Evolutionary conservation across 2,329 filamentous ascomycete genomes (phyloP).

Genomic region (Immersiporthe knoxdaviesiana): DNA sequence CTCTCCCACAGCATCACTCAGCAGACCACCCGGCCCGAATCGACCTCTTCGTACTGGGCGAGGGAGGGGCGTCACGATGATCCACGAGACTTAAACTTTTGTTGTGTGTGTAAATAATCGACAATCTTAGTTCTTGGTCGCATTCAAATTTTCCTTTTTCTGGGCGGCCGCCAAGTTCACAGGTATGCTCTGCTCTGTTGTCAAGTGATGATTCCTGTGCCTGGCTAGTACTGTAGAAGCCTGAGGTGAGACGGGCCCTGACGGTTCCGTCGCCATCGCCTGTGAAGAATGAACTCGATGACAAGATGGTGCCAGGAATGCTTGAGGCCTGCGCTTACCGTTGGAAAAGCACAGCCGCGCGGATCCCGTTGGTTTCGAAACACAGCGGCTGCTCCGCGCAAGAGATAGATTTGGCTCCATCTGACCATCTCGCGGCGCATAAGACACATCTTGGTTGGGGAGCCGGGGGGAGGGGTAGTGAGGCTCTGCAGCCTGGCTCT

Average conservation of each 20-base stretch:
- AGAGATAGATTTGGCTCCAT: not conserved
- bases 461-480: not conserved
- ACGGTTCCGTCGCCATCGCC: not conserved
- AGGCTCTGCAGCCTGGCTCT: not conserved
- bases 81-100: not conserved
- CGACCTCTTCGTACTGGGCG: too few species aligned
- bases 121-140: not conserved
- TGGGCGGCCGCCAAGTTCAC: not conserved
- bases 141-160: too few species aligned
- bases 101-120: not conserved
- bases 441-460: too few species aligned
- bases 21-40: not conserved
- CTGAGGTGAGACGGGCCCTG: slow-evolving; percentile 2
- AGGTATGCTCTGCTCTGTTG: not conserved
- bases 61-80: not conserved
- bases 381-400: not conserved
- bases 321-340: too few species aligned
- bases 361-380: slow-evolving; percentile 2
- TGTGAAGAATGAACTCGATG: too few species aligned
- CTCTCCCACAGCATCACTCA: slow-evolving; percentile 12
- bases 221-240: not conserved
- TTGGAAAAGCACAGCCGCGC: not conserved
- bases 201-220: not conserved
- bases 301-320: too few species aligned
- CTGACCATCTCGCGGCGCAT: not conserved